These are phyloP conservation scores for Pezizomycotina sp. DNA, from an alignment of 2,329 filamentous ascomycete species.

Conservation along the genomic window DNA sequence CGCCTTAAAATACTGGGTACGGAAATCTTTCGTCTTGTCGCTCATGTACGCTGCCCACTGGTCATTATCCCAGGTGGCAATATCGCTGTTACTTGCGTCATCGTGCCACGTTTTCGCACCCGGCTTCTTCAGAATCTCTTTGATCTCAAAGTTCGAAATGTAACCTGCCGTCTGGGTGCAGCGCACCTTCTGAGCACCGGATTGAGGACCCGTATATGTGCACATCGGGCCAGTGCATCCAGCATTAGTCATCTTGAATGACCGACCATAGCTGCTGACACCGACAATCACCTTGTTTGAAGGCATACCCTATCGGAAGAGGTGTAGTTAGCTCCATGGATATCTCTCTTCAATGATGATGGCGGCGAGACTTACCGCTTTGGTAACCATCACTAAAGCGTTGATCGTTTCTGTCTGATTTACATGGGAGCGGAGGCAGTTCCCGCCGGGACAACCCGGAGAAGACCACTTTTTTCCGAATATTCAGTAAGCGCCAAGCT, in stretches of 20 bases:
- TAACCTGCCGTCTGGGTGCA: constrained; percentile 28
- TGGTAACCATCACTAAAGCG: constrained; percentile 19
- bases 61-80: constrained; percentile 21
- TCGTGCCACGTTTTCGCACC: constrained; percentile 14
- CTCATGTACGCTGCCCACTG: constrained; percentile 27
- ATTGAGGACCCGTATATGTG: constrained; percentile 23
- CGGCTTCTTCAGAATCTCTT: constrained; percentile 19
- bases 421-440: constrained; percentile 17
- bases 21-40: constrained; percentile 3
- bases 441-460: constrained; percentile 9
- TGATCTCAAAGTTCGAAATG: constrained; percentile 27
- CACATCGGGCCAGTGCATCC: constrained; percentile 26
- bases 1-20: not conserved
- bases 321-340: too few species aligned
- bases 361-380: too few species aligned
- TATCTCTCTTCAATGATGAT: too few species aligned
- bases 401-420: constrained; percentile 23
- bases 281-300: constrained; percentile 28
- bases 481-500: constrained; percentile 8
- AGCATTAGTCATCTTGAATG: constrained; percentile 27
- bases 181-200: constrained; percentile 22
- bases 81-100: constrained; percentile 18
- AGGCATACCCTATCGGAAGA: too few species aligned
- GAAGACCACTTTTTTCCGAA: constrained; percentile 9
- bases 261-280: constrained; percentile 27